Evolutionary conservation across 2,329 filamentous ascomycete species (phyloP), one percentile per base, ranked within the genome.

Genomic region (Ophiosphaerella korrae): DNA sequence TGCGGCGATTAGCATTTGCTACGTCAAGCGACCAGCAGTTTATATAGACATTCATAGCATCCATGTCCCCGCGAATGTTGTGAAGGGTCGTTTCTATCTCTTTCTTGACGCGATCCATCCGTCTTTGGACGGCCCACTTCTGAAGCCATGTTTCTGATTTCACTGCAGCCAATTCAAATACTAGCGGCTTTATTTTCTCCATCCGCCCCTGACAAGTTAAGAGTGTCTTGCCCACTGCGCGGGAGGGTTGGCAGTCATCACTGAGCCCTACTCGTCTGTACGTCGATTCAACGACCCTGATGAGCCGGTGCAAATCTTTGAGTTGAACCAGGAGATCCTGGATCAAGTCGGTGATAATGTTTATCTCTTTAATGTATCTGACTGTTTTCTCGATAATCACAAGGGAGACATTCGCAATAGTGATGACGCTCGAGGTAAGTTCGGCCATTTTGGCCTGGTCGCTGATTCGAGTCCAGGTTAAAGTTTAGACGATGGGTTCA

Each of bases 401-500:
- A 2, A 56, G 42, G 2, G 49, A 52, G 7, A 57, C 8, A 31
- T 54, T 41, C 32, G 48, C 49, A 32, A 63, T 43, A 21, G 55
- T 62, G 16, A 60, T 46, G 12, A 61, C 47, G 38, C 50, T 50
- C 2, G 57, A 52, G 2, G 53, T 37, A 1, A 52, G 31, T 24
- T 64, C 60, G 12, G 60, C 59, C 61, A 64, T 62, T n/a, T 12
- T 45, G 41, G 37, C 34, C 16, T 18, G 8, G 33, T 42, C 13
- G 38, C 7, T 9, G 26, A 8, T 29, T 40, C 29, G 14, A 23
- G 13, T 21, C 32, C n/a, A n/a, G 18, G 14, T 35, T 26, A 23
- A 13, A n/a, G 9, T 23, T 39, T 23, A 23, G 21, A 39, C 11
- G 9, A 39, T 39, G 26, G 11, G 21, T 13, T 41, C 11, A 35